Evolutionary conservation across 192 early-diverging fungal genomes (phyloP).

Genomic region (Rhizoclosmatium globosum): DNA sequence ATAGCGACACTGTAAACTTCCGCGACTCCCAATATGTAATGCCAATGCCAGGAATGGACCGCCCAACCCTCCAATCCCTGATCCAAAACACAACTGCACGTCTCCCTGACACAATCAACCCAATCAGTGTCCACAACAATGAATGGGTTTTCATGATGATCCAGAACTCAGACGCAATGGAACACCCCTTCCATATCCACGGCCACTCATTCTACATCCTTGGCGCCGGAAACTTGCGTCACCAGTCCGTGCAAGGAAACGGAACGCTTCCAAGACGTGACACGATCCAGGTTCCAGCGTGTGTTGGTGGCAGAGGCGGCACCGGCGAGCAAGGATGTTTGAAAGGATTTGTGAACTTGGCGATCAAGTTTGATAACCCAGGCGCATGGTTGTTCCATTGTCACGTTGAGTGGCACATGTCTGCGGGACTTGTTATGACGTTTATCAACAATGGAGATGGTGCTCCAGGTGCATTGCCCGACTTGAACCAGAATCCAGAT

Average conservation of each 20-base stretch:
- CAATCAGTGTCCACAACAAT: constrained; percentile 63
- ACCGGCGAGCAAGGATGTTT: neutral
- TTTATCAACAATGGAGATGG: constrained; percentile 58
- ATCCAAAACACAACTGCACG: neutral
- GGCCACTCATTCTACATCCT: constrained; percentile 83
- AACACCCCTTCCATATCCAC: constrained; percentile 81
- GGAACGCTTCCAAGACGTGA: constrained; percentile 75
- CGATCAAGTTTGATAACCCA: constrained; percentile 64
- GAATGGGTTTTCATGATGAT: constrained; percentile 72
- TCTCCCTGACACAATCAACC: constrained; percentile 46
- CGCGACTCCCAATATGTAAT: neutral
- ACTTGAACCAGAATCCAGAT: neutral
- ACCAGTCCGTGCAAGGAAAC: constrained; percentile 7
- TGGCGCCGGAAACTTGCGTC: constrained; percentile 19
- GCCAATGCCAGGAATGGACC: neutral
- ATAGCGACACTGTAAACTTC: neutral
- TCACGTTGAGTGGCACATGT: constrained; percentile 77
- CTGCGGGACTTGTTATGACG: constrained; percentile 72
- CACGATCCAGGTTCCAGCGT: constrained; percentile 68
- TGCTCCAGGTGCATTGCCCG: neutral
- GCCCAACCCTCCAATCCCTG: neutral
- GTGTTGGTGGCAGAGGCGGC: neutral
- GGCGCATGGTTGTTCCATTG: constrained; percentile 84
- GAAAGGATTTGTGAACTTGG: neutral
- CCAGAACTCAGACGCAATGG: constrained; percentile 75